These are phyloP conservation scores for Penicillium sclerotiorum DNA, from an alignment of 2,329 filamentous ascomycete species.

Conservation along the genomic window DNA sequence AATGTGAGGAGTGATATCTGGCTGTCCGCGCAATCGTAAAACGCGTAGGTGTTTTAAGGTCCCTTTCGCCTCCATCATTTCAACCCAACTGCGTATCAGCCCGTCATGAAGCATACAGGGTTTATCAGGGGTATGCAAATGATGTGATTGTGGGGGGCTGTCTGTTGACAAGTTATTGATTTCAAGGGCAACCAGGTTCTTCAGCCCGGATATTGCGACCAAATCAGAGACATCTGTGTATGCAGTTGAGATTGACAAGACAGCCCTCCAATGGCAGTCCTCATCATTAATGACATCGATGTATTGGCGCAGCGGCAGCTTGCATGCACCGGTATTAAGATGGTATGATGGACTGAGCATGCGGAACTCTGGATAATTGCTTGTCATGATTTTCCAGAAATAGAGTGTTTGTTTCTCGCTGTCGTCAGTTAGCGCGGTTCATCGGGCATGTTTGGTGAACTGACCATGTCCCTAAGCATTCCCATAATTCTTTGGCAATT, in stretches of 20 bases:
- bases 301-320: conserved; percentile 38
- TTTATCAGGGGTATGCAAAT: background rate
- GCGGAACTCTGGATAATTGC: conserved; percentile 40
- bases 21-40: conserved; percentile 39
- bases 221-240: conserved; percentile 38
- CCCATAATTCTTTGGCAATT: conserved; percentile 44
- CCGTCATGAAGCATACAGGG: conserved; percentile 33
- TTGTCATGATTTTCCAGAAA: conserved; percentile 48
- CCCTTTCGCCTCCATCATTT: conserved; percentile 32
- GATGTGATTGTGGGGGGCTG: background rate
- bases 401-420: conserved; percentile 43
- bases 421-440: background rate
- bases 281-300: conserved; percentile 37
- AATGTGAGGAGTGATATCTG: no score
- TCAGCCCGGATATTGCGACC: conserved; percentile 40
- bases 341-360: conserved; percentile 30
- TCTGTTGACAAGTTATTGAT: conserved; percentile 15
- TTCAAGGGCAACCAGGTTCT: conserved; percentile 46
- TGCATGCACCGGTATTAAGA: conserved; percentile 33
- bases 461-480: conserved; percentile 39
- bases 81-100: conserved; percentile 46
- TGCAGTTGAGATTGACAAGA: conserved; percentile 38
- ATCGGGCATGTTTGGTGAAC: conserved; percentile 6
- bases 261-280: conserved; percentile 36
- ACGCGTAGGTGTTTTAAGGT: conserved; percentile 44